Conservation (phyloP, 306 rosid genomes). For the Alnus rubra region DNA sequence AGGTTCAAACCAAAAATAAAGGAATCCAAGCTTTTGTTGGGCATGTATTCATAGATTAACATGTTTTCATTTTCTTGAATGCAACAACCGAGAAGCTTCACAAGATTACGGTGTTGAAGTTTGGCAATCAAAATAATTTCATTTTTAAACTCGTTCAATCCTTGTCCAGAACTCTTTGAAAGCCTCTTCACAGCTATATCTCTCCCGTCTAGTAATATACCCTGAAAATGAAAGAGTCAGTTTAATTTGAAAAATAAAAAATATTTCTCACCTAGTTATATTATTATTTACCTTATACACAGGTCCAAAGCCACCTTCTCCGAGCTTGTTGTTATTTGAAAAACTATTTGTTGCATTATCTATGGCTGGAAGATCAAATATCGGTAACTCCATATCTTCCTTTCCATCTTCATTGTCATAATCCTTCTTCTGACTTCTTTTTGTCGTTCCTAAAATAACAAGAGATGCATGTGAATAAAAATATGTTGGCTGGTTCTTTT, state of each 20-base stretch:
- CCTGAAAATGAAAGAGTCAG: constrained; percentile 28
- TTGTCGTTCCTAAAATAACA: neutral
- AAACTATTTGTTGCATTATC: constrained; percentile 47
- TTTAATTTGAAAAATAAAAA: neutral
- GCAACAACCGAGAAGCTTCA: constrained; percentile 45
- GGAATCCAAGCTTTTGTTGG: constrained; percentile 43
- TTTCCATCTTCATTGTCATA: neutral
- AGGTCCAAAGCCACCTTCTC: constrained; percentile 71
- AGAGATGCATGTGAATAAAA: neutral
- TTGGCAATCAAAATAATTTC: constrained; percentile 36
- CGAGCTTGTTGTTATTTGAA: constrained; percentile 46
- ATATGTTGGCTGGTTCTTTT: neutral
- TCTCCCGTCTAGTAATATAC: constrained; percentile 43
- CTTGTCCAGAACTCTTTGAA: constrained; percentile 55
- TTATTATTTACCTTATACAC: constrained; percentile 48
- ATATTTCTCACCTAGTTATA: neutral
- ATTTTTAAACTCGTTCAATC: constrained; percentile 28
- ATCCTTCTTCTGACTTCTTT: neutral
- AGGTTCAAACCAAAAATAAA: constrained; percentile 39
- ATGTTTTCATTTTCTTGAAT: constrained; percentile 37
- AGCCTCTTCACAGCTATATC: constrained; percentile 73
- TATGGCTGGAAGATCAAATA: constrained; percentile 38
- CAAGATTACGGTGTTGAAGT: constrained; percentile 53
- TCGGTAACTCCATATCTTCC: constrained; percentile 50
- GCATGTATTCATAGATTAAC: constrained; percentile 45